These are phyloP conservation scores for Fremontodendron californicum DNA, from an alignment of 345 rosid species.

Conservation along the genomic window DNA sequence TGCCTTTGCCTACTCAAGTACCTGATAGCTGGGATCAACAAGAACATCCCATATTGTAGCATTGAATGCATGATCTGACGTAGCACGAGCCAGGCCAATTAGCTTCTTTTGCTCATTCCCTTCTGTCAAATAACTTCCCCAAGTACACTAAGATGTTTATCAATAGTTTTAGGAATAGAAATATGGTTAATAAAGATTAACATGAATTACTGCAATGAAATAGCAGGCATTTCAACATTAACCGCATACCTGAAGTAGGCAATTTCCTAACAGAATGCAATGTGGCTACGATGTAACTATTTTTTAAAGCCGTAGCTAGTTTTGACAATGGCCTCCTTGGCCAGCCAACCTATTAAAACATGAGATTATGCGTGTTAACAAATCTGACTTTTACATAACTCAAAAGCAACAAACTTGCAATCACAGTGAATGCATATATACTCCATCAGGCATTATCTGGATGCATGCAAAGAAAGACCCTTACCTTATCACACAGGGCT, in stretches of 20 bases:
- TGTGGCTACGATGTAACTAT: conserved; percentile 93
- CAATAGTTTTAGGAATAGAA: conserved; percentile 43
- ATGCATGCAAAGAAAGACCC: neutral
- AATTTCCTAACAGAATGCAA: conserved; percentile 64
- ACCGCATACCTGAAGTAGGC: conserved; percentile 58
- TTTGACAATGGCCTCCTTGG: conserved; percentile 85
- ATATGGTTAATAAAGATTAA: conserved; percentile 12
- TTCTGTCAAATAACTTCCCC: conserved; percentile 96
- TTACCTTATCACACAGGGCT: conserved; percentile 84
- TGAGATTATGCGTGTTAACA: neutral
- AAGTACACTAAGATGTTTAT: conserved; percentile 87
- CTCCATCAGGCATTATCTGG: neutral
- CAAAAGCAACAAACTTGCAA: neutral
- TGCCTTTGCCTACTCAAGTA: conserved; percentile 16
- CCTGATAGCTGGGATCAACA: conserved; percentile 97
- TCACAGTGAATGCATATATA: neutral
- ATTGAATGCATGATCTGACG: conserved; percentile 96
- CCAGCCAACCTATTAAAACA: conserved; percentile 75
- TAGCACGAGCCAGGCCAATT: conserved; percentile 96
- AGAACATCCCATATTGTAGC: conserved; percentile 99
- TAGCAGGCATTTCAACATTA: neutral
- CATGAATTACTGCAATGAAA: neutral
- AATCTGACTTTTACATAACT: neutral
- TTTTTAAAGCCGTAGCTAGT: conserved; percentile 82
- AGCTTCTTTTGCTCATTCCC: conserved; percentile 60